Percentiles rank a stretch among this genome's conserved stretches.
phyloP scores from a whole-genome alignment of 768 basidiomycete genomes.

The Asterophora parasitica region DNA sequence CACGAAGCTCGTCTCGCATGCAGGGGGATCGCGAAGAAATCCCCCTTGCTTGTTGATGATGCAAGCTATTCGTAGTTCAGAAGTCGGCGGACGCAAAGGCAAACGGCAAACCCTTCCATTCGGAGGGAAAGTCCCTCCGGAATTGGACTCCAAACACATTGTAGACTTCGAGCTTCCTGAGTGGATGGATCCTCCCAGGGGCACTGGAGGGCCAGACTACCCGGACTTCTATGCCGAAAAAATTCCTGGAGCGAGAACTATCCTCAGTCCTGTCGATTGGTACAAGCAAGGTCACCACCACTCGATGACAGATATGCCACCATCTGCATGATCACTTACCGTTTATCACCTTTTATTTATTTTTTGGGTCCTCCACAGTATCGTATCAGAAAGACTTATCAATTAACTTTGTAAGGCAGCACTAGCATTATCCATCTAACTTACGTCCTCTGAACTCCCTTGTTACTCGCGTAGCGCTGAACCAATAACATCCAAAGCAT shows the following conservation, averaged over 20 bases:
- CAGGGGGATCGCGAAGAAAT: constrained; percentile 12
- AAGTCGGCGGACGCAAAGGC: constrained; percentile 42
- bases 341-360: not conserved
- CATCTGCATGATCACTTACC: not conserved
- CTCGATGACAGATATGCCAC: not conserved
- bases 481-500: constrained; percentile 36
- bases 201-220: constrained; percentile 10
- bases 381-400: constrained; percentile 8
- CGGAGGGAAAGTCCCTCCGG: constrained; percentile 47
- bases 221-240: not conserved
- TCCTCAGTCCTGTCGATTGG: constrained; percentile 1
- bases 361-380: not conserved
- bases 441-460: constrained; percentile 5
- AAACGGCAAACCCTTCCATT: constrained; percentile 55
- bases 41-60: constrained; percentile 32
- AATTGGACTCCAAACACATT: constrained; percentile 34
- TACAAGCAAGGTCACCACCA: not conserved
- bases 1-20: constrained; percentile 14
- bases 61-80: constrained; percentile 45
- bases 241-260: not conserved
- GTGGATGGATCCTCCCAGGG: constrained; percentile 35
- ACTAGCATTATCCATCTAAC: constrained; percentile 5
- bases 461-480: constrained; percentile 8
- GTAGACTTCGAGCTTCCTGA: constrained; percentile 54
- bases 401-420: not conserved